Evolutionary conservation across 805 yeast genomes (phyloP).

Genomic region (Candida nanaspora): DNA sequence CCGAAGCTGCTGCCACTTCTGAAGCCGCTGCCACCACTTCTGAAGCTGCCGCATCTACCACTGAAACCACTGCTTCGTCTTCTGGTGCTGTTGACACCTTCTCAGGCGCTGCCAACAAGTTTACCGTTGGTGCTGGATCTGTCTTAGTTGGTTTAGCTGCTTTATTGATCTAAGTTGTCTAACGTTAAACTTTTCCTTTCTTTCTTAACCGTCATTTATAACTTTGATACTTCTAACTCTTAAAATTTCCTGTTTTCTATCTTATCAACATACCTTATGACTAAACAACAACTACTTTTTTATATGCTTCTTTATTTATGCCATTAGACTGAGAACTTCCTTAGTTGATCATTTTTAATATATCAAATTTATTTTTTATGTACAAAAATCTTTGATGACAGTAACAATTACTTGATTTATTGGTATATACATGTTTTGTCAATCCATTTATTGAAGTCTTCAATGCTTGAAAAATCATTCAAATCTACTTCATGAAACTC

Average conservation of each 20-base stretch:
- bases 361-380: too few species aligned
- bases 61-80: constrained; percentile 5
- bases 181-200: background rate
- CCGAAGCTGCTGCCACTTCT: constrained; percentile 1
- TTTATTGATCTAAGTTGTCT: constrained; percentile 7
- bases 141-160: constrained; percentile 12
- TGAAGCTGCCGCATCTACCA: constrained; percentile 10
- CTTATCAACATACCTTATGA: too few species aligned
- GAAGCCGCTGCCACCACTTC: constrained; percentile 13
- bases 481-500: constrained; percentile 2
- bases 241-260: background rate
- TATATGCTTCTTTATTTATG: too few species aligned
- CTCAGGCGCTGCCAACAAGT: constrained; percentile 10
- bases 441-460: background rate
- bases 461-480: background rate
- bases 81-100: constrained; percentile 3
- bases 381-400: too few species aligned
- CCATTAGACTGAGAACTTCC: too few species aligned
- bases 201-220: too few species aligned
- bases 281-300: too few species aligned
- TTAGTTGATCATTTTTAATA: too few species aligned
- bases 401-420: too few species aligned
- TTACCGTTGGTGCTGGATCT: constrained; percentile 13
- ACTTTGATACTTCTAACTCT: background rate
- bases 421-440: constrained; percentile 3